A percentile compares a stretch with the other conserved stretches of the same genome.
Conservation (phyloP, 768 basidiomycete species). For the Tylopilus balloui region DNA sequence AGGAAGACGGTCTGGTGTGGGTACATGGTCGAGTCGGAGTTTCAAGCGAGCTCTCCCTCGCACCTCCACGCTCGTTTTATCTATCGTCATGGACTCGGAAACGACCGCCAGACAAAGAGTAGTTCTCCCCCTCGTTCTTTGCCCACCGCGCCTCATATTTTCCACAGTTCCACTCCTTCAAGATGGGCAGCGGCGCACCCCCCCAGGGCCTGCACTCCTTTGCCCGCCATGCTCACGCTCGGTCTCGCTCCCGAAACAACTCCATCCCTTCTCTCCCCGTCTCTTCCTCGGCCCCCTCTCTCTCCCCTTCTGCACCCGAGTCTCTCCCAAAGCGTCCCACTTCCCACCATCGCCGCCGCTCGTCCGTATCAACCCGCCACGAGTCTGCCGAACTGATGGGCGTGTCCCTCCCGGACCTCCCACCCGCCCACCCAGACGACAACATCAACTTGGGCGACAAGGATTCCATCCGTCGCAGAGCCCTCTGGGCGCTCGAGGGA, state of each 20-base stretch:
- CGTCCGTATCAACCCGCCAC: conserved; percentile 83
- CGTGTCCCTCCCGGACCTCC: conserved; percentile 63
- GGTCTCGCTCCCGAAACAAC: conserved; percentile 64
- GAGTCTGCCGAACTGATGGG: conserved; percentile 94
- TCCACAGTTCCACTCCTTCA: conserved; percentile 67
- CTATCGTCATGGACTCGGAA: conserved; percentile 35
- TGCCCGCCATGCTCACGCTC: conserved; percentile 34
- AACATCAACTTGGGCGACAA: conserved; percentile 65
- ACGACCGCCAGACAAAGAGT: conserved; percentile 43
- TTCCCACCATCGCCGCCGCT: conserved; percentile 81
- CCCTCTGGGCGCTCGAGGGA: conserved; percentile 85
- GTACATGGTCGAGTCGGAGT: conserved; percentile 30
- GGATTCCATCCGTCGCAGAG: conserved; percentile 76
- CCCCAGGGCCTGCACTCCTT: conserved; percentile 37
- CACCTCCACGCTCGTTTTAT: conserved; percentile 19
- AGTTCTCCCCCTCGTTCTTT: not conserved
- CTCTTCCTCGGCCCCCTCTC: conserved; percentile 24
- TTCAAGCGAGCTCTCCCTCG: conserved; percentile 2
- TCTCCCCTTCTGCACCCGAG: conserved; percentile 36
- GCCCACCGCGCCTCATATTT: not conserved
- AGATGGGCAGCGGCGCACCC: conserved; percentile 46
- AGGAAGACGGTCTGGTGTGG: conserved; percentile 55
- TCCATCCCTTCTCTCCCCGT: conserved; percentile 36
- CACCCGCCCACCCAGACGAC: conserved; percentile 57
- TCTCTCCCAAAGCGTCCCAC: conserved; percentile 48